Percentiles rank a stretch among this genome's conserved stretches.
Conservation (phyloP, 1,284 basidiomycete genomes). For the Naganishia albida region DNA sequence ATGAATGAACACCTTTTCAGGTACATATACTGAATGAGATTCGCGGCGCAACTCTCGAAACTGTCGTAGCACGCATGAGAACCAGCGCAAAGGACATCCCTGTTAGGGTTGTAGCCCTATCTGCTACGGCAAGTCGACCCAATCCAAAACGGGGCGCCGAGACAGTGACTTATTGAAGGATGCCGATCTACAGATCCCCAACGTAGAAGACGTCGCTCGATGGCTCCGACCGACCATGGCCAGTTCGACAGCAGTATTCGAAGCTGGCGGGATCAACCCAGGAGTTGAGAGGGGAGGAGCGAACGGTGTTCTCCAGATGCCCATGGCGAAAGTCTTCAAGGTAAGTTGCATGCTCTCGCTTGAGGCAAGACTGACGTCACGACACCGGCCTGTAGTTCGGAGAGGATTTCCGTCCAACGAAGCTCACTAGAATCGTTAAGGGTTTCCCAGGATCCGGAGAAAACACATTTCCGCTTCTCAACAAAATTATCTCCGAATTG, state of each 20-base stretch:
- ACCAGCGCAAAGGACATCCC: conserved; percentile 60
- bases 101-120: conserved; percentile 82
- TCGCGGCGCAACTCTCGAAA: conserved; percentile 88
- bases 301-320: conserved; percentile 45
- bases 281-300: conserved; percentile 11
- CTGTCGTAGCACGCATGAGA: conserved; percentile 90
- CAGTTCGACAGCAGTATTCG: conserved; percentile 30
- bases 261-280: conserved; percentile 37
- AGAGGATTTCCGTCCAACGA: conserved; percentile 84
- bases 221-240: conserved; percentile 69
- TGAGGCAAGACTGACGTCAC: not conserved
- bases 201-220: conserved; percentile 81
- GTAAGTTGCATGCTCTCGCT: conserved; percentile 54
- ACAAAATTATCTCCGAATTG: conserved; percentile 71
- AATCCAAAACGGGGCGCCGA: not conserved
- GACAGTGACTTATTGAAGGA: not conserved
- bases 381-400: conserved; percentile 67
- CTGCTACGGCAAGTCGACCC: conserved; percentile 69
- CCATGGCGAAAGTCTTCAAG: conserved; percentile 70
- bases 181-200: conserved; percentile 61
- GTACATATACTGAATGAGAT: conserved; percentile 89
- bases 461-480: conserved; percentile 80
- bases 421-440: conserved; percentile 70
- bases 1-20: conserved; percentile 52
- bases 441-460: conserved; percentile 57